These are phyloP conservation scores for Candida khao-thaluensis DNA, from an alignment of 805 yeast genomes.

Conservation along the genomic window DNA sequence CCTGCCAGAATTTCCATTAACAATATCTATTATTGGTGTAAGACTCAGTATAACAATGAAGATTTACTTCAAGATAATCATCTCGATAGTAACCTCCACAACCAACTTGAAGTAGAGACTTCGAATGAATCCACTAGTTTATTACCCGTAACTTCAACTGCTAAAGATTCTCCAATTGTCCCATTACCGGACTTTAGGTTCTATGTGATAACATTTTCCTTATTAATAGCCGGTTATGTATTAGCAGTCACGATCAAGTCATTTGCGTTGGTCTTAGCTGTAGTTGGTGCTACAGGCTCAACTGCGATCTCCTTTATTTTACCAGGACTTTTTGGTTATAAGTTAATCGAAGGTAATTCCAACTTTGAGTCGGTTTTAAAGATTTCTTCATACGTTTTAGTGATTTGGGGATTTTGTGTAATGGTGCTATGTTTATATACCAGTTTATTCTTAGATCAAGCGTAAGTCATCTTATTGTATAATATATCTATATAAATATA, in stretches of 20 bases:
- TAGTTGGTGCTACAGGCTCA: conserved; percentile 84
- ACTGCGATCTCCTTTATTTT: conserved; percentile 74
- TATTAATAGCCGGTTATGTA: conserved; percentile 49
- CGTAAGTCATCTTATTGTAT: too few relatives aligned
- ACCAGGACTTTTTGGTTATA: conserved; percentile 75
- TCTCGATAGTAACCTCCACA: neutral
- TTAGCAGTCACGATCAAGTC: conserved; percentile 60
- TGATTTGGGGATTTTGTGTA: conserved; percentile 52
- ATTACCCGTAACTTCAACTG: conserved; percentile 18
- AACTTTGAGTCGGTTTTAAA: conserved; percentile 29
- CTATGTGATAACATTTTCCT: conserved; percentile 44
- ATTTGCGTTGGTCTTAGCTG: conserved; percentile 65
- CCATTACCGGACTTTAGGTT: conserved; percentile 52
- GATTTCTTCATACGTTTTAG: conserved; percentile 40
- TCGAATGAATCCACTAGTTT: conserved; percentile 8
- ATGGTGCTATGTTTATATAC: conserved; percentile 56
- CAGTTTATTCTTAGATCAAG: conserved; percentile 38
- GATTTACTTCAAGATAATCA: neutral
- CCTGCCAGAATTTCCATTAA: conserved; percentile 75
- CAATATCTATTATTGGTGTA: conserved; percentile 63
- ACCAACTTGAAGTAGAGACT: neutral
- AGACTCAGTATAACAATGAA: conserved; percentile 2
- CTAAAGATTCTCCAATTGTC: conserved; percentile 44
- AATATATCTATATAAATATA: too few relatives aligned
- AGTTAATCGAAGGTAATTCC: conserved; percentile 40